A percentile compares a stretch with the other conserved stretches of the same genome.
These are phyloP conservation scores for Sporisorium sorghi DNA, from an alignment of 1,284 basidiomycete species.

Conservation along the genomic window DNA sequence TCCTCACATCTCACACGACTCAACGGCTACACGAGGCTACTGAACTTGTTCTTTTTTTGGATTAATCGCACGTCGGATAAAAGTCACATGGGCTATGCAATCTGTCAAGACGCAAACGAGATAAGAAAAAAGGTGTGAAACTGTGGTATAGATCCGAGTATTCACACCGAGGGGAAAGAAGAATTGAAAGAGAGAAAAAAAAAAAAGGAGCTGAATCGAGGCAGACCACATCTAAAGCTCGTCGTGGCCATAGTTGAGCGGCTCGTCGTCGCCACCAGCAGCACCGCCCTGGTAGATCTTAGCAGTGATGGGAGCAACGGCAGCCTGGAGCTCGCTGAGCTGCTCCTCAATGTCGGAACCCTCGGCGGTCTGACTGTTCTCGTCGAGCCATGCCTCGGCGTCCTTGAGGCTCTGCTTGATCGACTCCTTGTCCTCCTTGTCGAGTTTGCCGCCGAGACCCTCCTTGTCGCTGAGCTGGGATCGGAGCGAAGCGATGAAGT, in stretches of 20 bases:
- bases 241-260: constrained; percentile 67
- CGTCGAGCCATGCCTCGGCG: constrained; percentile 67
- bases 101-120: constrained; percentile 2
- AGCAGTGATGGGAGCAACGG: constrained; percentile 67
- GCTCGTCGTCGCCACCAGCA: constrained; percentile 60
- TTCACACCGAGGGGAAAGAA: not conserved
- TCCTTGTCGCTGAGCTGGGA: constrained; percentile 68
- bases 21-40: not conserved
- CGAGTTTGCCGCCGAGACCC: constrained; percentile 69
- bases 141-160: not conserved
- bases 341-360: constrained; percentile 69
- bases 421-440: constrained; percentile 68
- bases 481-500: constrained; percentile 67
- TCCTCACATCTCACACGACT: constrained; percentile 1
- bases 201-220: not conserved
- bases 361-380: constrained; percentile 66
- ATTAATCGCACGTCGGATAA: constrained; percentile 9
- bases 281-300: constrained; percentile 65
- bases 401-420: constrained; percentile 68
- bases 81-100: constrained; percentile 2
- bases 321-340: constrained; percentile 67
- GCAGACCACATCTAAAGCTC: constrained; percentile 62
- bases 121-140: constrained; percentile 2
- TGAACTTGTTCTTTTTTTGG: constrained; percentile 11
- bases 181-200: not conserved